A percentile compares a stretch with the other conserved stretches of the same genome.
These are phyloP conservation scores for Populus alba DNA, from an alignment of 345 rosid species.

Conservation along the genomic window DNA sequence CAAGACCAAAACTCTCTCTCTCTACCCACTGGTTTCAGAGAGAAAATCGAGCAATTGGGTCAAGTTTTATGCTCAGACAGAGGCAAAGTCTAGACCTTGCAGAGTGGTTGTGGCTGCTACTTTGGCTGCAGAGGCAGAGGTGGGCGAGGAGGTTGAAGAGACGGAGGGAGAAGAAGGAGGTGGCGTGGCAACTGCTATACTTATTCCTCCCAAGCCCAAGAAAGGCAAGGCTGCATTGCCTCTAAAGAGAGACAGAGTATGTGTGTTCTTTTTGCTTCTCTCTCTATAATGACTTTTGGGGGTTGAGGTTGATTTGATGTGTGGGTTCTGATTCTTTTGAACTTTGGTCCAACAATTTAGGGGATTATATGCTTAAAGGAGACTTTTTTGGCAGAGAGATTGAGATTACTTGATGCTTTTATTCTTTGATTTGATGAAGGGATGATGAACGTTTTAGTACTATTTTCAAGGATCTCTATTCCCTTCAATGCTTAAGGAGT, in stretches of 20 bases:
- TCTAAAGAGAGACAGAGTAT: slow-evolving; percentile 87
- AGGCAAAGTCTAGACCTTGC: slow-evolving; percentile 25
- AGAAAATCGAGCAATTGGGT: slow-evolving; percentile 24
- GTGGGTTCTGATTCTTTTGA: slow-evolving; percentile 7
- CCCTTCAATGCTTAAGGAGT: not conserved
- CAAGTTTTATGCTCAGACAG: slow-evolving; percentile 12
- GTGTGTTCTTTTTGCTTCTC: slow-evolving; percentile 10
- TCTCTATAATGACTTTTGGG: not conserved
- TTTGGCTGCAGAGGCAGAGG: slow-evolving; percentile 47
- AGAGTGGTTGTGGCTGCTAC: slow-evolving; percentile 37
- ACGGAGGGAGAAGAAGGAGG: slow-evolving; percentile 29
- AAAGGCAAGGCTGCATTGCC: slow-evolving; percentile 83
- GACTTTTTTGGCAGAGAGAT: not conserved
- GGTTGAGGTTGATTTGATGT: slow-evolving; percentile 6
- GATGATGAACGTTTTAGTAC: not conserved
- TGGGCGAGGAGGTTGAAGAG: slow-evolving; percentile 41
- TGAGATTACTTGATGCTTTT: not conserved
- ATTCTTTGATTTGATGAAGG: not conserved
- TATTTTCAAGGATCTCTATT: not conserved
- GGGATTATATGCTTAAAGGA: not conserved
- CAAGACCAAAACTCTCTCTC: slow-evolving; percentile 42
- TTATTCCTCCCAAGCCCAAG: slow-evolving; percentile 61
- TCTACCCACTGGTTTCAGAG: slow-evolving; percentile 37
- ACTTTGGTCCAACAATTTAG: slow-evolving; percentile 4
- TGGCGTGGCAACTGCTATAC: slow-evolving; percentile 38